Evolutionary conservation across 306 rosid genomes (phyloP), one percentile per base, ranked within the genome.

Genomic region (Parietaria judaica): DNA sequence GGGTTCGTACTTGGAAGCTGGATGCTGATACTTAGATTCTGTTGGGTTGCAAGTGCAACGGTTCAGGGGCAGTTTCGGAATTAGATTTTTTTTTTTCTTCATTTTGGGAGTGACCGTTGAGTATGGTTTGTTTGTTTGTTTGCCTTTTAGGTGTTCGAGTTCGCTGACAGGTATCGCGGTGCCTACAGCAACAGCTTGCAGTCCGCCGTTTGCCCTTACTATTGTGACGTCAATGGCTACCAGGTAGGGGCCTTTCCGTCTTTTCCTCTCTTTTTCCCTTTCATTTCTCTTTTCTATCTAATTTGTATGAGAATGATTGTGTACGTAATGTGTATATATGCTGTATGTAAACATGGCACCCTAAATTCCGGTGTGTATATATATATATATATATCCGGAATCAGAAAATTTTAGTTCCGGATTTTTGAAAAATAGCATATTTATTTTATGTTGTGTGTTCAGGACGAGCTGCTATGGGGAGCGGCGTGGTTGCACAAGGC

Each of bases 401-500:
- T 39, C n/a, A n/a, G n/a, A n/a, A n/a, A n/a, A n/a, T n/a, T n/a
- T n/a, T n/a, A n/a, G n/a, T n/a, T n/a, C n/a, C n/a, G n/a, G n/a
- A n/a, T n/a, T n/a, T n/a, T n/a, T n/a, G n/a, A n/a, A n/a, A n/a
- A n/a, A n/a, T n/a, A n/a, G n/a, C n/a, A n/a, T n/a, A n/a, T n/a
- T n/a, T n/a, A n/a, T n/a, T n/a, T n/a, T n/a, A n/a, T n/a, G n/a
- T n/a, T n/a, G n/a, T 39, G 44, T 39, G 44, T n/a, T 39, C 46
- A 92, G 96, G 99, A 88, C 57, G 99, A 92, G 85, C 65, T 88
- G 39, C 80, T 92, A 0, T 92, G 99, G 99, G 99, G 84, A 70
- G 99, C 99, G 0, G 96, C 85, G 74, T 92, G 99, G 99, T 71
- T 92, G 81, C 96, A 92, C 84, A 92, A 92, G 66, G 99, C 99